These are phyloP conservation scores for Vigna reflexopilosa DNA, from an alignment of 306 rosid genomes.

Conservation along the genomic window DNA sequence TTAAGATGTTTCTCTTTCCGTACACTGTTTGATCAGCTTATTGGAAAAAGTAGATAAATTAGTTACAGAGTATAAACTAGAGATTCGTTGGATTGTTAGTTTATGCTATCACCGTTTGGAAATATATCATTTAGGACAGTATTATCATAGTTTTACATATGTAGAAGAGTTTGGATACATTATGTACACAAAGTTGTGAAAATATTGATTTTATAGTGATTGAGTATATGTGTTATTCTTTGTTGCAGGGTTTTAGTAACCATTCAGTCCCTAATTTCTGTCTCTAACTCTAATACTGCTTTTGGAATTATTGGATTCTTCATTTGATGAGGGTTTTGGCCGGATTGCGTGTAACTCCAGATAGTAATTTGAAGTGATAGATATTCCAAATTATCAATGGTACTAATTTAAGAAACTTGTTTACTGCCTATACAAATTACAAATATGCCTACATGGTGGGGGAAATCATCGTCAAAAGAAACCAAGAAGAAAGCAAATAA, in stretches of 20 bases:
- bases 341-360: conserved; percentile 26
- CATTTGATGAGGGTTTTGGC: conserved; percentile 41
- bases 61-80: background rate
- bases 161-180: conserved; percentile 14
- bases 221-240: conserved; percentile 21
- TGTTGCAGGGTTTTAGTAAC: conserved; percentile 53
- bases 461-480: conserved; percentile 77
- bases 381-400: conserved; percentile 42
- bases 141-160: conserved; percentile 5
- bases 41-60: background rate
- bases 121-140: background rate
- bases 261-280: conserved; percentile 8
- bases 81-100: background rate
- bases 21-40: background rate
- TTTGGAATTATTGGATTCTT: conserved; percentile 39
- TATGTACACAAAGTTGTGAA: background rate
- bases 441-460: conserved; percentile 94
- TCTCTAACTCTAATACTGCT: conserved; percentile 36
- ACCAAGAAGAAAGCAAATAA: conserved; percentile 77
- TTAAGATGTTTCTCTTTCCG: background rate
- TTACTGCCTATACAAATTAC: conserved; percentile 39
- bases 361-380: conserved; percentile 33
- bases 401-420: conserved; percentile 24
- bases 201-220: conserved; percentile 5
- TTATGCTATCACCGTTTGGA: background rate